Evolutionary conservation across 345 rosid species (phyloP), one percentile per base, ranked within the genome.

Genomic region (Gossypium australe): DNA sequence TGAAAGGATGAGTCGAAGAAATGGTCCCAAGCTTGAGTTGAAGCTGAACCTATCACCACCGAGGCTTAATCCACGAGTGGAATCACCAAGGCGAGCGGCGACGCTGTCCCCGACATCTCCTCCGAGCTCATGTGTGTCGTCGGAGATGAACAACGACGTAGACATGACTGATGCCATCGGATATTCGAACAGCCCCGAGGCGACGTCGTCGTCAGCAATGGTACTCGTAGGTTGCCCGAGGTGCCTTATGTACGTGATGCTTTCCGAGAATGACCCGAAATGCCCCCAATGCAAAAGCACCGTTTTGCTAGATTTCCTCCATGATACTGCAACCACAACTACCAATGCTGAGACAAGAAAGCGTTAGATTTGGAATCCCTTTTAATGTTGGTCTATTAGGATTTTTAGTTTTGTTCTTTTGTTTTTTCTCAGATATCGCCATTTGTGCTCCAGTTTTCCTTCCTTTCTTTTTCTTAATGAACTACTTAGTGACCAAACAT

Each of bases 281-380:
- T 93, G 98, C 81, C 98, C 94, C 53, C 87, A 85, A 83, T 93
- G 98, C 87, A 89, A 93, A 86, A 89, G 94, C 82, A 87, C 94
- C 11, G 94, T 90, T 47, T 87, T 93, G 81, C 93, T 93, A 55
- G 98, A 92, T 78, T 89, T 92, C 80, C 84, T 83, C 77, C 92
- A 83, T 22, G 92, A 84, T 59, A 80, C 77, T 77, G 59, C 43
- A 78, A 12, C 51, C 3, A 77, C 64, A 78, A 75, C 70, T 72
- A 7, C 68, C 83, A 12, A 72, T 74, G 65, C 0, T 72, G 79
- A 74, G 79, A 77, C 77, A n/a, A 87, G 84, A 84, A 84, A 77
- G 81, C 81, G 73, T 75, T 80, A 73, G 24, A 59, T 11, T 24
- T 25, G n/a, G 38, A 59, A 24, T 11, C n/a, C 41, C 7, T 55